Conservation (phyloP, 2,329 filamentous ascomycete genomes). For the Exophiala aquamarina region DNA sequence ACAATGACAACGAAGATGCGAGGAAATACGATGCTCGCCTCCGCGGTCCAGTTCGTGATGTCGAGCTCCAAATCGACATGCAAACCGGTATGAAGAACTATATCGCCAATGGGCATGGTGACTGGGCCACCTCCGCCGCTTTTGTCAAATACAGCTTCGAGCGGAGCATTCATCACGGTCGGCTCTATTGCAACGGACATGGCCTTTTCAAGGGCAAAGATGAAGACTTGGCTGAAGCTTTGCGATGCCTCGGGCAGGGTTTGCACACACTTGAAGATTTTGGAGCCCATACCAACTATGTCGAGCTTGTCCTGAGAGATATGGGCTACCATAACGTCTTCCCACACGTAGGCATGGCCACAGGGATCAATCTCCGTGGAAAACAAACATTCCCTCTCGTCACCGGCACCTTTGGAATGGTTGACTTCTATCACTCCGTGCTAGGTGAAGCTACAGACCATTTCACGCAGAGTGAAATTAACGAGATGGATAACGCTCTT, state of each 20-base stretch:
- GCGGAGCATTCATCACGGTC: constrained; percentile 74
- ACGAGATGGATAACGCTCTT: constrained; percentile 74
- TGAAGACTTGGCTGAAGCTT: constrained; percentile 75
- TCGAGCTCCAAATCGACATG: constrained; percentile 71
- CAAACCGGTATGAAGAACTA: constrained; percentile 99
- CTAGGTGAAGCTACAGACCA: constrained; percentile 76
- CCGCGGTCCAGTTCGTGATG: constrained; percentile 70
- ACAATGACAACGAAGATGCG: constrained; percentile 84
- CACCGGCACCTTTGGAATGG: constrained; percentile 72
- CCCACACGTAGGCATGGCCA: constrained; percentile 67
- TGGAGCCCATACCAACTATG: constrained; percentile 80
- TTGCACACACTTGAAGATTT: constrained; percentile 78
- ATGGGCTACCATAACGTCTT: constrained; percentile 69
- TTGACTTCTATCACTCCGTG: constrained; percentile 81
- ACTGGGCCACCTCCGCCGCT: constrained; percentile 86
- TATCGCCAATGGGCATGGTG: constrained; percentile 84
- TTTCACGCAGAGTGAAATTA: constrained; percentile 81
- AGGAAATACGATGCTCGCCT: constrained; percentile 77
- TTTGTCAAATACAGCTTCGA: constrained; percentile 76
- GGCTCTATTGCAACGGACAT: constrained; percentile 69
- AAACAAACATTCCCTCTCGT: constrained; percentile 71
- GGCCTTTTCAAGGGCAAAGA: constrained; percentile 63
- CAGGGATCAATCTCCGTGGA: constrained; percentile 66
- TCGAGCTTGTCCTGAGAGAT: constrained; percentile 73
- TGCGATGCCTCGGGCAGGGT: constrained; percentile 73